phyloP scores from a whole-genome alignment of 306 rosid genomes.

The Trifolium repens region DNA sequence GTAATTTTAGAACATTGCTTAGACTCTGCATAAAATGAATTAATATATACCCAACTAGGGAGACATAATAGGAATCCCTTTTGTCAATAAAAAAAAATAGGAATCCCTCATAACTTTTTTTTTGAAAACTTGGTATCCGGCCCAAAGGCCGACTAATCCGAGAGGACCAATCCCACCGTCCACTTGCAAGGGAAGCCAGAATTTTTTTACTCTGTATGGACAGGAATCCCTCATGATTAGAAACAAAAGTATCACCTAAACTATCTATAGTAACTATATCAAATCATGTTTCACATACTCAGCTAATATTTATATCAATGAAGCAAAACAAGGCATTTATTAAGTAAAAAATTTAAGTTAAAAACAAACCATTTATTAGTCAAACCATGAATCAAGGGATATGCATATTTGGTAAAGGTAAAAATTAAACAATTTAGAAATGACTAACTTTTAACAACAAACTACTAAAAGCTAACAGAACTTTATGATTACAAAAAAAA shows the following conservation, averaged over 20 bases:
- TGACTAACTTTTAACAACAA: background rate
- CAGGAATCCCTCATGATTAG: background rate
- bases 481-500: background rate
- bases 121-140: no score
- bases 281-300: conserved; percentile 16
- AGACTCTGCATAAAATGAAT: background rate
- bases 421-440: background rate
- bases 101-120: background rate
- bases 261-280: background rate
- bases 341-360: no score
- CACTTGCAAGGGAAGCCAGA: no score
- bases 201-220: no score
- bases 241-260: background rate
- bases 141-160: no score
- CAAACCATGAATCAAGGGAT: background rate
- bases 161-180: no score
- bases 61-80: background rate
- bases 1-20: background rate
- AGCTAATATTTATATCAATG: background rate
- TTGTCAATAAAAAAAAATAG: no score
- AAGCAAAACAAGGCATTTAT: conserved; percentile 29
- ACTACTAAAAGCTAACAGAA: background rate
- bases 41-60: background rate
- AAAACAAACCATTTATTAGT: background rate
- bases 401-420: background rate